phyloP scores from a whole-genome alignment of 2,329 filamentous ascomycete genomes.

The Neocatenulostroma microsporum region DNA sequence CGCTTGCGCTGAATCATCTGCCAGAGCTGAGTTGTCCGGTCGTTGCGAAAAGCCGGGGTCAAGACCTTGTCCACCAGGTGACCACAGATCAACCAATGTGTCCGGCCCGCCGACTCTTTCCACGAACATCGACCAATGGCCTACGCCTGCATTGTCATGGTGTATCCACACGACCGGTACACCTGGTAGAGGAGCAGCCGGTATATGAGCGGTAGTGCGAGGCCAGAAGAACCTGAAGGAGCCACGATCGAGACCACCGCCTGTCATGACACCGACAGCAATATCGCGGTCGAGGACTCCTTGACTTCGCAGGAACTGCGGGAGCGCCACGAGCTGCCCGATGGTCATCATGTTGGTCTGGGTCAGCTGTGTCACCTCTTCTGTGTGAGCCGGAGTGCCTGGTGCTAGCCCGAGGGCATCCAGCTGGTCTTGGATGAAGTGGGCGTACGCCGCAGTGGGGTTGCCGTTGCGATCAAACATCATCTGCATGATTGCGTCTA shows the following conservation, averaged over 20 bases:
- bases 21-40: too few species aligned
- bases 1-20: too few species aligned
- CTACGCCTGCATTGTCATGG: conserved; percentile 1
- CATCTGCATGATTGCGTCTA: not conserved
- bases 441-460: not conserved
- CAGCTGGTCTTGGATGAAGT: not conserved
- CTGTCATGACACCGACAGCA: not conserved
- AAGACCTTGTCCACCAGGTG: too few species aligned
- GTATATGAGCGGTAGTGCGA: not conserved
- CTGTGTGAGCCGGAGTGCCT: not conserved
- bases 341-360: not conserved
- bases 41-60: too few species aligned
- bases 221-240: too few species aligned
- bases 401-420: not conserved
- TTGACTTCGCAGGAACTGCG: not conserved
- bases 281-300: not conserved
- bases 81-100: too few species aligned
- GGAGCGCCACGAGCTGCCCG: not conserved
- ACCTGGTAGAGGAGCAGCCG: not conserved
- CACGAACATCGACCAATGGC: conserved; percentile 3
- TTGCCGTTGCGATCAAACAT: not conserved
- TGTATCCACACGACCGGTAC: not conserved
- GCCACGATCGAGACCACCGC: not conserved
- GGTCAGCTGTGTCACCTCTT: not conserved
- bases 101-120: not conserved